Evolutionary conservation across 495 filamentous ascomycete species (phyloP), one percentile per base, ranked within the genome.

Genomic region (Choiromyces venosus): DNA sequence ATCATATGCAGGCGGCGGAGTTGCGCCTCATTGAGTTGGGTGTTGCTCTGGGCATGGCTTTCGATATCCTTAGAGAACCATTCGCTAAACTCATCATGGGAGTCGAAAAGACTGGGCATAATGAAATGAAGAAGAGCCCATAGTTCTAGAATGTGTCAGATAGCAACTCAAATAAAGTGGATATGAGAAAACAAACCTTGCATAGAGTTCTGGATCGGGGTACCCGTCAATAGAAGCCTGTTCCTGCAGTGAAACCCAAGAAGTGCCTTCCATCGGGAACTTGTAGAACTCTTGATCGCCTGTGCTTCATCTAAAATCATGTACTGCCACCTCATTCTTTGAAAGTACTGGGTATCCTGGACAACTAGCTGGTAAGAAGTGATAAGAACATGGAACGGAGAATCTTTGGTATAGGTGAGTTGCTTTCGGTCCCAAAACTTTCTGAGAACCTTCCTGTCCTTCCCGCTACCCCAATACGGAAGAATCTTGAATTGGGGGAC

Each of bases 61-160:
- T 99, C 95, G 78, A 99, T 99, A 79, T 99, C 95, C 82, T 98
- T 98, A 40, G 96, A 98, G 84, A 99, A 99, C 95, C 95, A 99
- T 80, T 99, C 95, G 84, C 93, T 97, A 83, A 99, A 99, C 82
- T 99, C 95, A 81, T 99, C 95, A 82, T 99, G 95, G 4, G 93
- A 97, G 81, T 99, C 95, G 83, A 99, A 99, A 35, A 99, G 85
- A 52, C 91, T 96, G 18, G 95, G 95, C 95, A 99, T 99, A 85
- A 99, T 99, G 83, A 99, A 99, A 86, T 99, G 95, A 44, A 99
- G 85, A 74, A 99, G 85, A 52, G 95, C 95, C 95, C 95, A 99
- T 67, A 99, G 84, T 83, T 99, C 95, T 80, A 68, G 68, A 70
- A 61, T 14, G 38, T 16, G 67, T 78, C n/a, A 78, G 65, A 52